phyloP scores from a whole-genome alignment of 331 rosid species.

The Pyrus hybrid region DNA sequence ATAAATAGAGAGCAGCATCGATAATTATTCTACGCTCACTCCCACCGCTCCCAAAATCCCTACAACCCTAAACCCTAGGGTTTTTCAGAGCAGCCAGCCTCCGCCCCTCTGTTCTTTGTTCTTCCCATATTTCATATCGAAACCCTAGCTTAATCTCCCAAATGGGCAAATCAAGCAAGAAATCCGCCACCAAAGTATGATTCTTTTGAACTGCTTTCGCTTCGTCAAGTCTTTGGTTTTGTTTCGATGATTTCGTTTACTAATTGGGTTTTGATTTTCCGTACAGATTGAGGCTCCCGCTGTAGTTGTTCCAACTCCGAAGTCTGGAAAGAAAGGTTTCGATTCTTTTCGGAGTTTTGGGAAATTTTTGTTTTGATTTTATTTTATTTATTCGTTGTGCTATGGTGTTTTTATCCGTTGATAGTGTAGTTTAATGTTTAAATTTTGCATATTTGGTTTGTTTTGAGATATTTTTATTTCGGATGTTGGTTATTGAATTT shows the following conservation, averaged over 20 bases:
- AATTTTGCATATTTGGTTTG: not conserved
- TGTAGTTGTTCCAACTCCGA: constrained; percentile 31
- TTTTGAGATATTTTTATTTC: not conserved
- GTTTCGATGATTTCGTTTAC: not conserved
- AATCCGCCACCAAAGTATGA: constrained; percentile 50
- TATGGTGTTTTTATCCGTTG: not conserved
- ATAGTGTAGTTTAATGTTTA: not conserved
- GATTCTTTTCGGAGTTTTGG: not conserved
- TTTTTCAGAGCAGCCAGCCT: not conserved
- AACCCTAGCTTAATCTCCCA: too few relatives aligned
- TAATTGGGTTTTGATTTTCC: not conserved
- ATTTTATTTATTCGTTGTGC: not conserved
- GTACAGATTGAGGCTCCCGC: constrained; percentile 64
- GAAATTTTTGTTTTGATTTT: not conserved
- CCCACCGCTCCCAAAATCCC: constrained; percentile 9
- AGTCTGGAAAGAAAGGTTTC: constrained; percentile 61
- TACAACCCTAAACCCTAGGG: not conserved
- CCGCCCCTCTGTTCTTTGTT: too few relatives aligned
- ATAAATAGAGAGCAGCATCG: not conserved
- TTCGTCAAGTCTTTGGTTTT: too few relatives aligned
- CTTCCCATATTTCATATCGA: too few relatives aligned
- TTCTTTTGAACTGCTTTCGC: not conserved
- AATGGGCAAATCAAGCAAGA: constrained; percentile 71
- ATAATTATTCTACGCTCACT: not conserved
- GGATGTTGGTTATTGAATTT: not conserved